These are phyloP conservation scores for Xylaria sp. DNA, from an alignment of 2,329 filamentous ascomycete genomes.

Conservation along the genomic window DNA sequence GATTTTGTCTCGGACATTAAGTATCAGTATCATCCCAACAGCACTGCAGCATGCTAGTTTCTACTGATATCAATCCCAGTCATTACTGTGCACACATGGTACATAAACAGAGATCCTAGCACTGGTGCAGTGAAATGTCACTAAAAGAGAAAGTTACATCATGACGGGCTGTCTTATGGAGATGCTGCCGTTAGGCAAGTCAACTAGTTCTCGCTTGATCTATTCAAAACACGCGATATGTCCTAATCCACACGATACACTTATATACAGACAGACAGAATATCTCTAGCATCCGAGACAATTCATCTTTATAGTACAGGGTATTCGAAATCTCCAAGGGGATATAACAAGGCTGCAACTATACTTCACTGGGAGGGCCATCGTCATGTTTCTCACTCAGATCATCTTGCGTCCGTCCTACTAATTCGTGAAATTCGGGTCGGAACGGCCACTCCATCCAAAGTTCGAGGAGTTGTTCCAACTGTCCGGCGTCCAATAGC, in stretches of 20 bases:
- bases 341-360: neutral
- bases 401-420: conserved; percentile 52
- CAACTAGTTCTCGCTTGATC: neutral
- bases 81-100: neutral
- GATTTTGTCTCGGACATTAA: neutral
- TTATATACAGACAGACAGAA: conserved; percentile 1
- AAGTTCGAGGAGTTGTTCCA: conserved; percentile 66
- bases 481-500: conserved; percentile 63
- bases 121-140: neutral
- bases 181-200: no score
- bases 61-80: neutral
- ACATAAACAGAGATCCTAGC: neutral
- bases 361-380: neutral
- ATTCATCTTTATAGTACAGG: neutral
- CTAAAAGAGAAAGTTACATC: neutral
- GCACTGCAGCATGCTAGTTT: neutral
- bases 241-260: neutral
- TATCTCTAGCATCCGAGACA: neutral
- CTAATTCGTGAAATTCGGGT: conserved; percentile 60
- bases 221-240: neutral
- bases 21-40: neutral
- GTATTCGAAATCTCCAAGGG: neutral
- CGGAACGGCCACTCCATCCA: conserved; percentile 75
- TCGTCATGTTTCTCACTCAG: conserved; percentile 34
- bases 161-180: neutral